Percentiles rank a stretch among this genome's conserved stretches.
phyloP scores from a whole-genome alignment of 164 flowering plant genomes.

The Aristolochia fimbriata region DNA sequence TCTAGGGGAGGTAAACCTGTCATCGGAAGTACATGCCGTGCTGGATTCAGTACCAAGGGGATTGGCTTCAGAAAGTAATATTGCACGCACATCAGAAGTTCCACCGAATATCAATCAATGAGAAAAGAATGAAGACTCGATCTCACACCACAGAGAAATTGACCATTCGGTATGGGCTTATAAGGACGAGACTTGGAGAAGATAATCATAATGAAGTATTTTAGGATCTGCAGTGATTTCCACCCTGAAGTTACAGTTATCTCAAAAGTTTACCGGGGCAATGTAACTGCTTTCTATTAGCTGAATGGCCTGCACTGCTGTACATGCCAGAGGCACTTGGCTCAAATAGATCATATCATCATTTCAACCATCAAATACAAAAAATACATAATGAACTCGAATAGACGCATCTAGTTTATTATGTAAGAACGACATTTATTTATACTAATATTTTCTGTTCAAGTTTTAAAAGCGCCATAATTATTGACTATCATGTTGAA shows the following conservation, averaged over 20 bases:
- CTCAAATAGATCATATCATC: not conserved
- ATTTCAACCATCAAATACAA: not conserved
- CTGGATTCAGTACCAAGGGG: constrained; percentile 5
- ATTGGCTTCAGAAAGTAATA: constrained; percentile 7
- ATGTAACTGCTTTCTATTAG: no score
- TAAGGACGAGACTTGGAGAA: constrained; percentile 5
- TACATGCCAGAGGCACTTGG: no score
- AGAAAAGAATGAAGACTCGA: constrained; percentile 6
- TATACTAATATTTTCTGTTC: no score
- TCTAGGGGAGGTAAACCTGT: constrained; percentile 1
- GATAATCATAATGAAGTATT: constrained; percentile 7
- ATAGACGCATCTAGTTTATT: not conserved
- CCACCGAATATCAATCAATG: constrained; percentile 7
- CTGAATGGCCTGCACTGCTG: no score
- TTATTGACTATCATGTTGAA: no score
- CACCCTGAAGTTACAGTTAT: constrained; percentile 9
- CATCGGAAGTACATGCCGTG: not conserved
- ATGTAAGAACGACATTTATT: no score
- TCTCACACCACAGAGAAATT: constrained; percentile 11
- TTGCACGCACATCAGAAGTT: constrained; percentile 9
- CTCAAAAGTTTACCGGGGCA: constrained; percentile 6
- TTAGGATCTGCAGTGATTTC: constrained; percentile 5
- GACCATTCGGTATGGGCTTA: constrained; percentile 6
- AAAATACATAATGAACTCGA: not conserved
- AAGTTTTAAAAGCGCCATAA: no score